Evolutionary conservation across 2,329 filamentous ascomycete species (phyloP), one percentile per base, ranked within the genome.

Genomic region (Balansia obtecta): DNA sequence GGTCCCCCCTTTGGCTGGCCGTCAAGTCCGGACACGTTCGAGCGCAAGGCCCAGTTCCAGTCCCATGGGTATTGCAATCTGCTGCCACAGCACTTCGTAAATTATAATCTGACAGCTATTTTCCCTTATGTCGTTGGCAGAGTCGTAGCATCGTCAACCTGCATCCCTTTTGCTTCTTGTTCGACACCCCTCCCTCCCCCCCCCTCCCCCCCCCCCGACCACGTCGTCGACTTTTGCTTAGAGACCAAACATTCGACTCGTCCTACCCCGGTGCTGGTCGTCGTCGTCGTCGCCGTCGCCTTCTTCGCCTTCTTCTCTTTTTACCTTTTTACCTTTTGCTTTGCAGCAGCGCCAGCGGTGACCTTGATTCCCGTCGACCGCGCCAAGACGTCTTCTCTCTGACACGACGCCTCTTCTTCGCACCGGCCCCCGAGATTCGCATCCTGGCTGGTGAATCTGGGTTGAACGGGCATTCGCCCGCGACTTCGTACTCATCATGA

Each of bases 401-500:
- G 42, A 39, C 32, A 44, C 52, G 39, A 27, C 44, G 30, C 47
- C 42, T 40, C 43, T 32, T n/a, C 41, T 22, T 38, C 18, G 39
- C 45, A 18, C 34, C 13, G 10, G n/a, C 41, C 33, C 32, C 22
- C 50, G 43, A 30, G 53, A 47, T 57, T 52, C 57, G 30, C 57
- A 65, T 57, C 52, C 65, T 68, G 65, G 65, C 65, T 68, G 65
- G 61, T 59, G 50, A 60, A 57, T 54, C 57, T 57, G 63, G 63
- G 62, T 59, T 61, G 62, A 65, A 63, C 65, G 65, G 65, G 65
- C 65, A 56, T 53, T 65, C 60, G 65, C 65, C 65, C 65, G 65
- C 65, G 54, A 61, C 55, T 61, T 58, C 57, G 54, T 50, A 48
- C 52, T 55, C 58, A 65, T 58, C 61, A 69, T 67, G 61, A 62